Evolutionary conservation across 257 asterid species (phyloP).

Genomic region (Lavandula angustifolia): DNA sequence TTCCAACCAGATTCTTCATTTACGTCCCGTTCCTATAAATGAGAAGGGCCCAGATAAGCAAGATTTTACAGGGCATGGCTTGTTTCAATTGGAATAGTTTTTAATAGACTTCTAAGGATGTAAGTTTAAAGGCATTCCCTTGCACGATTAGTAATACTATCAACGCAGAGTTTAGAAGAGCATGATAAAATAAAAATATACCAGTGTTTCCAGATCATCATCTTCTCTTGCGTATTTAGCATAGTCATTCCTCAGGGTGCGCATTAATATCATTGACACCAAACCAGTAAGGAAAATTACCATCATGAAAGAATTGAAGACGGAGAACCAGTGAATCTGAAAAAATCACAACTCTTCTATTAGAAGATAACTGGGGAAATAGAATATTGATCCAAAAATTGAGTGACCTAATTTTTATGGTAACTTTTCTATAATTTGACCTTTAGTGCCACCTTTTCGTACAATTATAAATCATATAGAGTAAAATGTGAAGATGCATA

Average conservation of each 20-base stretch:
- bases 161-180: not conserved
- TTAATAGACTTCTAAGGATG: not conserved
- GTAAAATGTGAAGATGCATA: not conserved
- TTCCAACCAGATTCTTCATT: constrained; percentile 95
- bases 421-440: not conserved
- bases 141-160: not conserved
- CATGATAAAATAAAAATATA: constrained; percentile 32
- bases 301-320: constrained; percentile 84
- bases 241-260: constrained; percentile 78
- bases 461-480: constrained; percentile 4
- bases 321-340: constrained; percentile 90
- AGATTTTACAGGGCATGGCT: constrained; percentile 9
- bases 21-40: constrained; percentile 73
- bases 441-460: constrained; percentile 1
- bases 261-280: constrained; percentile 83
- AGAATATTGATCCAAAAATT: not conserved
- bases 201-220: constrained; percentile 73
- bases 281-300: constrained; percentile 78
- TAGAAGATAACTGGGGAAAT: constrained; percentile 16
- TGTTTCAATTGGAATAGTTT: not conserved
- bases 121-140: constrained; percentile 3
- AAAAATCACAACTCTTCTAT: constrained; percentile 27
- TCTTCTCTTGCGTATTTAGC: constrained; percentile 78
- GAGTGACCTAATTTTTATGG: not conserved
- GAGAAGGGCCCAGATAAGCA: constrained; percentile 28